Percentiles rank a stretch among this genome's conserved stretches.
phyloP scores from a whole-genome alignment of 345 rosid genomes.

The Chamaenerion angustifolium region DNA sequence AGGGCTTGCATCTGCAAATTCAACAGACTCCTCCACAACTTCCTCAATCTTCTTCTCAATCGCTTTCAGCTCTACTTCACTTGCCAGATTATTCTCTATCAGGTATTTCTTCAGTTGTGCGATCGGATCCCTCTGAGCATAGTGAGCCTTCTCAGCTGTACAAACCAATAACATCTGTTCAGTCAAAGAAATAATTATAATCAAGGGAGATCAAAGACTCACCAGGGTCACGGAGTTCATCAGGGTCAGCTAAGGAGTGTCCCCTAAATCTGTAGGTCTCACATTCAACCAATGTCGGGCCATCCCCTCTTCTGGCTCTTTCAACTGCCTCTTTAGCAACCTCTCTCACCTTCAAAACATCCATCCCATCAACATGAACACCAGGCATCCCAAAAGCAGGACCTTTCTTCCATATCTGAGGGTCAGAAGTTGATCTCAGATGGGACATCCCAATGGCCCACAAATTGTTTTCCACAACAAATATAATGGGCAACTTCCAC shows the following conservation, averaged over 20 bases:
- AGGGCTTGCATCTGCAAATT: constrained; percentile 42
- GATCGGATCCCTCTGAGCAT: constrained; percentile 44
- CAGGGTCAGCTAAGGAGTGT: constrained; percentile 62
- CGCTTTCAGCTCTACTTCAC: constrained; percentile 31
- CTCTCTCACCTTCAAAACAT: constrained; percentile 47
- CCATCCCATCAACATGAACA: constrained; percentile 53
- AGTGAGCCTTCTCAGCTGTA: constrained; percentile 40
- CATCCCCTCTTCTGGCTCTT: constrained; percentile 48
- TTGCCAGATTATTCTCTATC: constrained; percentile 28
- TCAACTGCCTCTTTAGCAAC: constrained; percentile 40
- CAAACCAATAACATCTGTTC: too few relatives aligned
- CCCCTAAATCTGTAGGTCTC: constrained; percentile 55
- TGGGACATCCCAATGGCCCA: constrained; percentile 64
- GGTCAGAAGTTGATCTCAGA: constrained; percentile 48
- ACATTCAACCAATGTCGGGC: constrained; percentile 52
- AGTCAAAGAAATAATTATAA: too few relatives aligned
- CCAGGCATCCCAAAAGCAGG: constrained; percentile 55
- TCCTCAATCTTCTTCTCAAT: constrained; percentile 44
- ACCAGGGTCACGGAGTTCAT: constrained; percentile 60
- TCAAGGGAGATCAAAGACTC: constrained; percentile 4
- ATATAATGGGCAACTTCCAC: constrained; percentile 49
- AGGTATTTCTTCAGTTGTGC: constrained; percentile 33
- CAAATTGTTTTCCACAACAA: constrained; percentile 55
- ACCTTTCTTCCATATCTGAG: constrained; percentile 50
- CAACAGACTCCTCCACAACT: constrained; percentile 39